Conservation (phyloP, 148 eudicot genomes). For the Polygonum aviculare region DNA sequence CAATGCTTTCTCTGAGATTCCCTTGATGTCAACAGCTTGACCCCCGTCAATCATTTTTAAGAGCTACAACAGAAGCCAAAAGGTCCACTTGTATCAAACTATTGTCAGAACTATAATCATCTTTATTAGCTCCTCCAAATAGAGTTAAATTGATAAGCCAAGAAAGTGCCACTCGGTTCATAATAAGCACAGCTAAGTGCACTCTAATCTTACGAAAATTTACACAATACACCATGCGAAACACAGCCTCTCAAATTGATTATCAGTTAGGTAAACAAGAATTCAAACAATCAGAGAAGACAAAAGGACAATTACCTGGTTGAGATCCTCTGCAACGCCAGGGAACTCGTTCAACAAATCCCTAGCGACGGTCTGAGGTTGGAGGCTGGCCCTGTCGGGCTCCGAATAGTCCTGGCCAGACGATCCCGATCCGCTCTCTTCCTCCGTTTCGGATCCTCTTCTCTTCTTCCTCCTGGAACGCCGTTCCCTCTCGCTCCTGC, state of each 20-base stretch:
- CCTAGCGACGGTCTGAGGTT: constrained; percentile 37
- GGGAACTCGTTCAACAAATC: constrained; percentile 60
- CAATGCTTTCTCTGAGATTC: constrained; percentile 72
- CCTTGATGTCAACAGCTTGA: constrained; percentile 93
- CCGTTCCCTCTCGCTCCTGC: constrained; percentile 15
- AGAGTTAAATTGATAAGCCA: neutral
- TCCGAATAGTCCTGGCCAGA: constrained; percentile 24
- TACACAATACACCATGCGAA: neutral
- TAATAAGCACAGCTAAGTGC: neutral
- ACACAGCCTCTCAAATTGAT: neutral
- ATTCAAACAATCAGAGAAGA: neutral
- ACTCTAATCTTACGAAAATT: neutral
- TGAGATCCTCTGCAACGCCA: constrained; percentile 60
- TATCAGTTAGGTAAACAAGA: neutral
- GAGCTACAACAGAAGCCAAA: constrained; percentile 42
- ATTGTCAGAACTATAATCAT: neutral
- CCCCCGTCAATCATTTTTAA: constrained; percentile 83
- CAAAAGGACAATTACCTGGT: constrained; percentile 21
- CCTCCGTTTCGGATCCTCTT: constrained; percentile 27
- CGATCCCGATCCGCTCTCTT: constrained; percentile 25
- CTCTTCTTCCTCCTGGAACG: constrained; percentile 28
- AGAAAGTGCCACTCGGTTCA: neutral
- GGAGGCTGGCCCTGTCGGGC: constrained; percentile 5
- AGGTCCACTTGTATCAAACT: constrained; percentile 1
- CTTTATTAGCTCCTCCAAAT: neutral